Evolutionary conservation across 176 grass and related monocot species (phyloP).

Genomic region (Rhynchospora pubera): DNA sequence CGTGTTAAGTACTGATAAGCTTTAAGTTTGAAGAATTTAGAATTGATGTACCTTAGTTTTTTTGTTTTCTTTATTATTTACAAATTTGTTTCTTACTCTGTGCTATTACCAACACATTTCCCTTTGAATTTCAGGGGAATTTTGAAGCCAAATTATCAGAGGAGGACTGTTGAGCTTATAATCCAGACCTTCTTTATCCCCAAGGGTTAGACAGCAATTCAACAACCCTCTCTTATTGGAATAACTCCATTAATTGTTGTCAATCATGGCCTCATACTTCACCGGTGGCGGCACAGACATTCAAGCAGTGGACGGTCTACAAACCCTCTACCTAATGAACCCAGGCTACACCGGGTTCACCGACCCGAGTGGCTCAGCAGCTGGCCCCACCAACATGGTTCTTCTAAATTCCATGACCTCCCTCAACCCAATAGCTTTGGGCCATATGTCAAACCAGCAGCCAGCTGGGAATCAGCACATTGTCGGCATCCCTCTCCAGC

Average conservation of each 20-base stretch:
- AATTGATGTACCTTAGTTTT: not conserved
- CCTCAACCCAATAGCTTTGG: slow-evolving; percentile 46
- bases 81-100: not conserved
- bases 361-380: slow-evolving; percentile 25
- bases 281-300: slow-evolving; percentile 64
- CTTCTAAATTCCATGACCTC: slow-evolving; percentile 72
- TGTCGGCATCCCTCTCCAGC: slow-evolving; percentile 72
- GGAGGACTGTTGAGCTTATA: not conserved
- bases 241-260: not conserved
- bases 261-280: slow-evolving; percentile 77
- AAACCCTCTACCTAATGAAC: slow-evolving; percentile 98
- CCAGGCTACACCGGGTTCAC: slow-evolving; percentile 56
- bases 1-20: slow-evolving; percentile 13
- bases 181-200: not conserved
- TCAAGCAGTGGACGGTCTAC: slow-evolving; percentile 64
- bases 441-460: slow-evolving; percentile 25
- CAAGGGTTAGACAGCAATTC: not conserved
- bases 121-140: slow-evolving; percentile 14
- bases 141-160: not conserved
- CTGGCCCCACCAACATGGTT: slow-evolving; percentile 66
- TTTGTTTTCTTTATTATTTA: not conserved
- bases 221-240: not conserved
- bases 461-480: slow-evolving; percentile 52
- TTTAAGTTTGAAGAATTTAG: not conserved
- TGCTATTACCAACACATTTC: not conserved